Percentiles rank a stretch among this genome's conserved stretches.
These are phyloP conservation scores for Phytophthora sp. DNA, from an alignment of 352 stramenopile genomes.

Conservation along the genomic window DNA sequence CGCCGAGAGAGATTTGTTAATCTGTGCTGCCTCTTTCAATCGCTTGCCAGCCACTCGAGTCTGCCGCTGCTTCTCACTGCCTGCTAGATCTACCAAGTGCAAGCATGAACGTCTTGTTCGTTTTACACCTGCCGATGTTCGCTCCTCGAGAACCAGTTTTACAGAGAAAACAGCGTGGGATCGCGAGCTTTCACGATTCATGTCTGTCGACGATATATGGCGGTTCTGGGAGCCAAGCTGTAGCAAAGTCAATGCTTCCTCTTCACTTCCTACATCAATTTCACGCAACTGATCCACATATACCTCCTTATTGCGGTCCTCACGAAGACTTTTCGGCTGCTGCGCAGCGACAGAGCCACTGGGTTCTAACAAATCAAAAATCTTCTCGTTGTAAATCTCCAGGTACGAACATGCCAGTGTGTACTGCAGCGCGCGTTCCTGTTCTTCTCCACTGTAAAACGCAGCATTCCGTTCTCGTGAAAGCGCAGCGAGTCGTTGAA, in stretches of 20 bases:
- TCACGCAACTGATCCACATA: slow-evolving; percentile 85
- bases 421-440: slow-evolving; percentile 53
- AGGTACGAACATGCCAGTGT: slow-evolving; percentile 85
- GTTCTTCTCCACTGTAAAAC: slow-evolving; percentile 35
- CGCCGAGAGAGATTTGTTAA: slow-evolving; percentile 90
- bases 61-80: slow-evolving; percentile 88
- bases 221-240: slow-evolving; percentile 85
- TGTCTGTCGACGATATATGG: slow-evolving; percentile 95
- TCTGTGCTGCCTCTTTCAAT: slow-evolving; percentile 89
- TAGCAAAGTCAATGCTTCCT: slow-evolving; percentile 78
- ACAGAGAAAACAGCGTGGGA: slow-evolving; percentile 98
- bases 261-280: slow-evolving; percentile 61
- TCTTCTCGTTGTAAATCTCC: slow-evolving; percentile 93
- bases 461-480: slow-evolving; percentile 47
- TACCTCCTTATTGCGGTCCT: slow-evolving; percentile 77
- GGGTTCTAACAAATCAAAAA: slow-evolving; percentile 87
- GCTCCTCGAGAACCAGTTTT: slow-evolving; percentile 87
- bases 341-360: slow-evolving; percentile 41
- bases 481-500: slow-evolving; percentile 55
- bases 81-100: slow-evolving; percentile 88
- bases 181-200: slow-evolving; percentile 97
- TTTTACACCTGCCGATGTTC: slow-evolving; percentile 58
- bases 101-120: slow-evolving; percentile 79
- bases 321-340: slow-evolving; percentile 74
- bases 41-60: slow-evolving; percentile 79